These are phyloP conservation scores for Byssoonygena ceratinophila DNA, from an alignment of 2,329 filamentous ascomycete genomes.

Conservation along the genomic window DNA sequence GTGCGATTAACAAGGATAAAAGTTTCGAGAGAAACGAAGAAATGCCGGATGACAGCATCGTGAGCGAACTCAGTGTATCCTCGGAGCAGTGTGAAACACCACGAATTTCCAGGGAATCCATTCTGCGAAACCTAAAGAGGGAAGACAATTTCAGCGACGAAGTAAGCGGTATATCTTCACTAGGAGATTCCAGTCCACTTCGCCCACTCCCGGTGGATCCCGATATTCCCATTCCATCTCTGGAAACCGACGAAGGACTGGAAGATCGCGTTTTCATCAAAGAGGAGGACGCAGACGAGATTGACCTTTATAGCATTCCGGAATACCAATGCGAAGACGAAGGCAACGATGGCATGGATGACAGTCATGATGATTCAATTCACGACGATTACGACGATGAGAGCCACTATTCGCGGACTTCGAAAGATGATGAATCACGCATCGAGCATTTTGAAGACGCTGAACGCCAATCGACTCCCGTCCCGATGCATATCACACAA, in stretches of 20 bases:
- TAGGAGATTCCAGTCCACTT: conserved; percentile 46
- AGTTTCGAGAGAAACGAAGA: conserved; percentile 26
- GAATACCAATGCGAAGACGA: conserved; percentile 50
- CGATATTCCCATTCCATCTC: conserved; percentile 79
- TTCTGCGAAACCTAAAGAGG: conserved; percentile 69
- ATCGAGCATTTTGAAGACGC: conserved; percentile 18
- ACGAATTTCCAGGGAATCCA: conserved; percentile 86
- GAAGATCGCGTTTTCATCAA: conserved; percentile 58
- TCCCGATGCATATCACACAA: conserved; percentile 17
- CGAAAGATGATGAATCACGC: conserved; percentile 22
- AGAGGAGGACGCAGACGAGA: conserved; percentile 44
- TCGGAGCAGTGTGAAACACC: conserved; percentile 49
- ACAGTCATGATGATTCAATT: conserved; percentile 21
- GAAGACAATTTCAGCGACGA: conserved; percentile 42
- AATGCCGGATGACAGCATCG: conserved; percentile 24
- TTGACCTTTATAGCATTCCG: conserved; percentile 57
- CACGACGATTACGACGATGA: conserved; percentile 43
- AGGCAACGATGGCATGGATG: conserved; percentile 28
- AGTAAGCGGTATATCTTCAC: conserved; percentile 50
- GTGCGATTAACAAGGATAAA: conserved; percentile 41
- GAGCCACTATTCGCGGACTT: conserved; percentile 45
- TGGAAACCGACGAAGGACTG: conserved; percentile 55
- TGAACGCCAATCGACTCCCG: conserved; percentile 27
- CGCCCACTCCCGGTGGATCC: conserved; percentile 57
- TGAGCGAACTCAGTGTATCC: conserved; percentile 47